These are phyloP conservation scores for Talinum fruticosum DNA, from an alignment of 148 eudicot species.

Conservation along the genomic window DNA sequence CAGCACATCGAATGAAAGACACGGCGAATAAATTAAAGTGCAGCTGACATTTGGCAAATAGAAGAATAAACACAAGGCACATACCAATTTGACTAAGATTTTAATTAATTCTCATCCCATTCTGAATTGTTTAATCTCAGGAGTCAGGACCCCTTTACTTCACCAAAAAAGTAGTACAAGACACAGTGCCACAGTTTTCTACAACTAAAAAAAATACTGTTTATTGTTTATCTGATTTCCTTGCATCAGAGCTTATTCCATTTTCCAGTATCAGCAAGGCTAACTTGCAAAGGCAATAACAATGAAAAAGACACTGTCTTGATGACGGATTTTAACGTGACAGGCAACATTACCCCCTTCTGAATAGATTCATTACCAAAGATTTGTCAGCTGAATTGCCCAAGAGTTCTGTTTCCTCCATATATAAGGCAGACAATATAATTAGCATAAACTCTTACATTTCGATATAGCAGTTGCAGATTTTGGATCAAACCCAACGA, in stretches of 20 bases:
- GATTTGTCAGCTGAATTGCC: background rate
- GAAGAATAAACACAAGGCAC: background rate
- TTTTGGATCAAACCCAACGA: conserved; percentile 89
- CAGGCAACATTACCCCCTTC: background rate
- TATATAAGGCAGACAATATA: background rate
- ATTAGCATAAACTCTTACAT: conserved; percentile 49
- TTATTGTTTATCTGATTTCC: background rate
- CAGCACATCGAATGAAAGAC: background rate
- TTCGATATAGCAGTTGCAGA: conserved; percentile 94
- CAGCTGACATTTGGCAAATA: background rate
- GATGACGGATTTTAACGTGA: background rate
- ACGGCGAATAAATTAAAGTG: too few species aligned
- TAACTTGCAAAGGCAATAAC: background rate
- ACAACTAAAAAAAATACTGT: background rate
- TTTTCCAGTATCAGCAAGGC: background rate
- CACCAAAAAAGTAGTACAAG: background rate
- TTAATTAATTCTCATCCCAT: background rate
- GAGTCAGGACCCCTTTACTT: background rate
- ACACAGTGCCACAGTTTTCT: background rate
- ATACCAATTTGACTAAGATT: background rate
- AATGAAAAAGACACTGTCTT: background rate
- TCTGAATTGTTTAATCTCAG: background rate
- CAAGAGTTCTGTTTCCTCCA: background rate
- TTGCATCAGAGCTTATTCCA: background rate
- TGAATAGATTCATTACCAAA: background rate